Evolutionary conservation across 2,329 filamentous ascomycete genomes (phyloP).

Genomic region (Xylariaceae sp.): DNA sequence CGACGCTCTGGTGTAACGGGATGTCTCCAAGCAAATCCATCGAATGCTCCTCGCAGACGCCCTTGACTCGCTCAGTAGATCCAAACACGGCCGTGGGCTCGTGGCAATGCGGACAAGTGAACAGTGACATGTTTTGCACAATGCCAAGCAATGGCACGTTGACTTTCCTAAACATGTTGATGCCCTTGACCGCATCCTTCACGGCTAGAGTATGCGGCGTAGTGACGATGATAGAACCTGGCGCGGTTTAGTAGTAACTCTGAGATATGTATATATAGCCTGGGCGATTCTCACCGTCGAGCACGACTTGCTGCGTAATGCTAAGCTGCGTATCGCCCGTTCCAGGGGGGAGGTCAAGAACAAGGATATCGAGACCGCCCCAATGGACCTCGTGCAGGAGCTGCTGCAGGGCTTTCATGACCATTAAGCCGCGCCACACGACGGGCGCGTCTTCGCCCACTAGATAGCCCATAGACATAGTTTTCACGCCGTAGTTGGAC

Average conservation of each 20-base stretch:
- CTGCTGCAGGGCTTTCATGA: constrained; percentile 96
- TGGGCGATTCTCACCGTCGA: constrained; percentile 65
- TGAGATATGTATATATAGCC: not conserved
- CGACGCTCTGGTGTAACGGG: constrained; percentile 83
- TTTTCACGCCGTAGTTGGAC: constrained; percentile 93
- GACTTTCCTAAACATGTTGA: constrained; percentile 90
- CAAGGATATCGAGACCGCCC: constrained; percentile 84
- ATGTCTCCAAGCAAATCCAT: constrained; percentile 87
- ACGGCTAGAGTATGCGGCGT: constrained; percentile 93
- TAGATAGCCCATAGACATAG: constrained; percentile 98
- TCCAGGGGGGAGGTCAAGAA: constrained; percentile 89
- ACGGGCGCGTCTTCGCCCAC: constrained; percentile 79
- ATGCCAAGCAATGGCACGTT: constrained; percentile 80
- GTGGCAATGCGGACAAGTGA: constrained; percentile 77
- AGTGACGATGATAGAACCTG: constrained; percentile 81
- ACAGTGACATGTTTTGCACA: constrained; percentile 90
- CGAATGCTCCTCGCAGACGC: constrained; percentile 70
- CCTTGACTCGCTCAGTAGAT: constrained; percentile 63
- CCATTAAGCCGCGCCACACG: constrained; percentile 95
- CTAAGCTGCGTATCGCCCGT: constrained; percentile 96
- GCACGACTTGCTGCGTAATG: constrained; percentile 91
- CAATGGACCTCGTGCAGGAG: constrained; percentile 94
- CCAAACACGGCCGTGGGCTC: constrained; percentile 78
- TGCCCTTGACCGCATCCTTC: constrained; percentile 87
- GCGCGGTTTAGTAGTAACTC: constrained; percentile 12